Evolutionary conservation across 768 basidiomycete species (phyloP).

Genomic region (Lactifluus volemus): DNA sequence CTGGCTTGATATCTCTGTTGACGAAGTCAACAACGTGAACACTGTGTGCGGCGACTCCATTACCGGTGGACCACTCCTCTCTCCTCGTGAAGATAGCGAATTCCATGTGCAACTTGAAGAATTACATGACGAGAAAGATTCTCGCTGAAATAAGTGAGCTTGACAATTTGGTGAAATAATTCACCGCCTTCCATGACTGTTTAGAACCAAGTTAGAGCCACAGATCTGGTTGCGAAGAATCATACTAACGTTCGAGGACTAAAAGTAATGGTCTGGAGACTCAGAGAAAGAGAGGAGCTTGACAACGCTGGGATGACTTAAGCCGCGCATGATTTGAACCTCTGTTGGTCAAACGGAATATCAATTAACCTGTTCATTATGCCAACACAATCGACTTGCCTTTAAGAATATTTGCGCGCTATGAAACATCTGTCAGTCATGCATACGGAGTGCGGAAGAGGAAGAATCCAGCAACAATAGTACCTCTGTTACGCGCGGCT

Average conservation of each 20-base stretch:
- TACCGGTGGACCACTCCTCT: slow-evolving; percentile 93
- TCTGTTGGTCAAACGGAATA: slow-evolving; percentile 38
- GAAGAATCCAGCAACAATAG: slow-evolving; percentile 26
- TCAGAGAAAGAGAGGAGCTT: slow-evolving; percentile 90
- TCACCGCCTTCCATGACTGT: slow-evolving; percentile 97
- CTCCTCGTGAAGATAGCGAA: slow-evolving; percentile 94
- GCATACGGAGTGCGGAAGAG: slow-evolving; percentile 14
- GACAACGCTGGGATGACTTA: slow-evolving; percentile 85
- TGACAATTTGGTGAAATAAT: slow-evolving; percentile 98
- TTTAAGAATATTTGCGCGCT: slow-evolving; percentile 98
- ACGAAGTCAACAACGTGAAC: neutral
- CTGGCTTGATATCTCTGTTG: slow-evolving; percentile 88
- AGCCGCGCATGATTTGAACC: slow-evolving; percentile 98
- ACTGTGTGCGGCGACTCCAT: slow-evolving; percentile 6
- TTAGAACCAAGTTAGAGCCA: neutral
- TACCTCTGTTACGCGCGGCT: slow-evolving; percentile 98
- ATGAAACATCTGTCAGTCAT: slow-evolving; percentile 23
- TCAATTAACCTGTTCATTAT: neutral
- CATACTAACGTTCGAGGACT: slow-evolving; percentile 71
- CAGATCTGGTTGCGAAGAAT: neutral
- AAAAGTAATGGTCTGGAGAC: slow-evolving; percentile 91
- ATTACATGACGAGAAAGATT: slow-evolving; percentile 96
- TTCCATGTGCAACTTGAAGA: slow-evolving; percentile 88
- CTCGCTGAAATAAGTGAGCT: slow-evolving; percentile 97
- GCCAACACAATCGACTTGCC: slow-evolving; percentile 33